These are phyloP conservation scores for Athelia psychrophila DNA, from an alignment of 1,284 basidiomycete genomes.

Conservation along the genomic window DNA sequence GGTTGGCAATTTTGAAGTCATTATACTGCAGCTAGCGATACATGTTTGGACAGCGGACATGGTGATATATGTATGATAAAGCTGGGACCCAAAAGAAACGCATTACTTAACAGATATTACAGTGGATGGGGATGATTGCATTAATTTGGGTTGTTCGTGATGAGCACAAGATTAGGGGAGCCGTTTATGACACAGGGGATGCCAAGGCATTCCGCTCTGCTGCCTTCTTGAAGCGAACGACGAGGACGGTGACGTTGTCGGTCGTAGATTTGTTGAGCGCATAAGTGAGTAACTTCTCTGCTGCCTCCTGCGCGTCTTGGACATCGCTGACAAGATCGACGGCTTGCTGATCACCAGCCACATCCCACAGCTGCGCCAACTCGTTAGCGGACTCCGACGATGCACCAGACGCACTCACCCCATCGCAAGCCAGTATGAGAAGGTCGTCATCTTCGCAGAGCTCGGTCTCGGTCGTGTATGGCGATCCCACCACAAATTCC, in stretches of 20 bases:
- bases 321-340: constrained; percentile 81
- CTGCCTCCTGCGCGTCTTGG: constrained; percentile 83
- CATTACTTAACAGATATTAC: neutral
- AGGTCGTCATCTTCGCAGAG: constrained; percentile 92
- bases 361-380: constrained; percentile 88
- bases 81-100: no score
- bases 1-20: no score
- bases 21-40: no score
- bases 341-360: constrained; percentile 89
- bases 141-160: neutral
- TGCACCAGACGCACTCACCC: constrained; percentile 55
- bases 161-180: neutral
- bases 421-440: constrained; percentile 96
- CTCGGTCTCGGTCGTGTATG: constrained; percentile 97
- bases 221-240: constrained; percentile 65
- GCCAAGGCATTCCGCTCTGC: neutral
- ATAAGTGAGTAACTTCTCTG: constrained; percentile 76
- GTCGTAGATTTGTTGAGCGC: constrained; percentile 88
- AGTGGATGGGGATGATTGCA: neutral
- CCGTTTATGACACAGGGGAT: neutral
- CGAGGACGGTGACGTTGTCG: constrained; percentile 86
- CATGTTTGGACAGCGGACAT: no score
- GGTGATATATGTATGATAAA: no score
- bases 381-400: constrained; percentile 9
- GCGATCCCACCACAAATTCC: constrained; percentile 97